Percentiles rank a stretch among this genome's conserved stretches.
phyloP scores from a whole-genome alignment of 2,329 filamentous ascomycete species.

The Byssothecium circinans region DNA sequence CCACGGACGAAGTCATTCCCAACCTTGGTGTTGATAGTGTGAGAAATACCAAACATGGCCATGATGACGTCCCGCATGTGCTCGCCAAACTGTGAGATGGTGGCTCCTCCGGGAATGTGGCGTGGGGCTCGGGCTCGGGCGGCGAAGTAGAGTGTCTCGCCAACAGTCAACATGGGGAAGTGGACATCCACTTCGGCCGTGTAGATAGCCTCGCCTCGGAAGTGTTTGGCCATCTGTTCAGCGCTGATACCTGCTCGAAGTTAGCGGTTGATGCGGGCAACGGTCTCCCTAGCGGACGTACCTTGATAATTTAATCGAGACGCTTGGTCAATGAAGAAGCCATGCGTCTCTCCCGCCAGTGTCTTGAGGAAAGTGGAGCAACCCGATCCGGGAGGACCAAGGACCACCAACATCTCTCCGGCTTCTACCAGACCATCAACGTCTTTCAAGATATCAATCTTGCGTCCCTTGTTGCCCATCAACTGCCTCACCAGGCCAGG shows the following conservation, averaged over 20 bases:
- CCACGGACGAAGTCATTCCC: slow-evolving; percentile 76
- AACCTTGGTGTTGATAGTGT: slow-evolving; percentile 72
- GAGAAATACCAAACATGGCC: slow-evolving; percentile 74
- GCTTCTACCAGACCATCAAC: slow-evolving; percentile 69
- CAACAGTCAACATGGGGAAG: slow-evolving; percentile 75
- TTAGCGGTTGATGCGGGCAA: slow-evolving; percentile 6
- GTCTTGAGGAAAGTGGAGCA: slow-evolving; percentile 87
- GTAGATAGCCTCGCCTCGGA: slow-evolving; percentile 85
- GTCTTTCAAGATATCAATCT: slow-evolving; percentile 66
- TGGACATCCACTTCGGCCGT: slow-evolving; percentile 83
- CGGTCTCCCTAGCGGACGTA: slow-evolving; percentile 21
- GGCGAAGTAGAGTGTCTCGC: slow-evolving; percentile 78
- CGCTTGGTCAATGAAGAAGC: slow-evolving; percentile 69
- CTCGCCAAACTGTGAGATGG: slow-evolving; percentile 57
- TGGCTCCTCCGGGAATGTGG: slow-evolving; percentile 61
- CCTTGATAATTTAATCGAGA: slow-evolving; percentile 84
- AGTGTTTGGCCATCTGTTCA: slow-evolving; percentile 73
- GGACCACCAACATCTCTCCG: slow-evolving; percentile 75
- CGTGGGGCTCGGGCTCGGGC: slow-evolving; percentile 69
- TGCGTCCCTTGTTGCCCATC: slow-evolving; percentile 37
- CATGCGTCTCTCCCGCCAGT: slow-evolving; percentile 79
- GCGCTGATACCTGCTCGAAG: slow-evolving; percentile 59
- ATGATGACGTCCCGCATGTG: slow-evolving; percentile 72
- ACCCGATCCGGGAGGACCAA: slow-evolving; percentile 68
- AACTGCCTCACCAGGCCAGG: slow-evolving; percentile 43